Evolutionary conservation across 2,329 filamentous ascomycete species (phyloP).

Genomic region (Nemania sp.): DNA sequence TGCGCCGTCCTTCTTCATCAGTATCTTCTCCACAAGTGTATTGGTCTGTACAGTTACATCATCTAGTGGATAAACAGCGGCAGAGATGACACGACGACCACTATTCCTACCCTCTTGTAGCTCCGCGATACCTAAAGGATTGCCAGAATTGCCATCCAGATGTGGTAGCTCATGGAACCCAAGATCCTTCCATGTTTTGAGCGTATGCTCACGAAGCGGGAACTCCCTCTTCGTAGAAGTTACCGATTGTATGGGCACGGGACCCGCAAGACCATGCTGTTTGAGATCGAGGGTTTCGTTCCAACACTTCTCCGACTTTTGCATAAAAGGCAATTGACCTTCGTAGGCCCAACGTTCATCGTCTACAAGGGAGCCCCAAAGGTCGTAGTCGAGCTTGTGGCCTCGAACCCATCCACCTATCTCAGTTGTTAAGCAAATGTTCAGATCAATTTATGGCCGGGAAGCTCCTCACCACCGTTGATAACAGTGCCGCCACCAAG

Average conservation of each 20-base stretch:
- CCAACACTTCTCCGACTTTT: constrained; percentile 39
- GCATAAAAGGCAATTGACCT: constrained; percentile 47
- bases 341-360: constrained; percentile 48
- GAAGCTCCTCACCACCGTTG: constrained; percentile 36
- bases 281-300: constrained; percentile 20
- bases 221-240: constrained; percentile 39
- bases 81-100: constrained; percentile 27
- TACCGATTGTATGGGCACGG: constrained; percentile 32
- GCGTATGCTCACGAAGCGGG: constrained; percentile 39
- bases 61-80: constrained; percentile 4
- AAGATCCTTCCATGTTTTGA: constrained; percentile 39
- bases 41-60: not conserved
- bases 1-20: not conserved
- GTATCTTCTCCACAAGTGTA: not conserved
- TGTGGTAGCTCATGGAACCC: not conserved
- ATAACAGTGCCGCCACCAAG: constrained; percentile 45
- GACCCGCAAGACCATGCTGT: constrained; percentile 37
- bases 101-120: constrained; percentile 23
- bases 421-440: not conserved
- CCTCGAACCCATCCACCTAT: constrained; percentile 46
- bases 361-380: constrained; percentile 43
- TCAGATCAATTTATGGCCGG: constrained; percentile 20
- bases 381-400: constrained; percentile 46
- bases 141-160: constrained; percentile 29
- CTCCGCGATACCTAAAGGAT: constrained; percentile 35